Conservation (phyloP, 2,329 filamentous ascomycete genomes). For the Fonsecaea pedrosoi region DNA sequence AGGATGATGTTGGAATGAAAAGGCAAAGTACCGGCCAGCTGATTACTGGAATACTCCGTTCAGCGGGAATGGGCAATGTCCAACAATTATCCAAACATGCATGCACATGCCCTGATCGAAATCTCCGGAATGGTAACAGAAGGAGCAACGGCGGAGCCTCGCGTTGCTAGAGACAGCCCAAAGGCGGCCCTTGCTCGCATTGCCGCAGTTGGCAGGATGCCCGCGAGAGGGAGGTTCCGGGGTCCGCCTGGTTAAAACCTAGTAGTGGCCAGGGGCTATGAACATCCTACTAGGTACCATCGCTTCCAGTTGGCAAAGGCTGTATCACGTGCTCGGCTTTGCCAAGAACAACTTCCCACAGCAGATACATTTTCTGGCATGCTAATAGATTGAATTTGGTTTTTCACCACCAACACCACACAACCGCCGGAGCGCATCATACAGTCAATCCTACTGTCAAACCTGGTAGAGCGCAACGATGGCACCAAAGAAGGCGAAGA, state of each 20-base stretch:
- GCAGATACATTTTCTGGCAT: neutral
- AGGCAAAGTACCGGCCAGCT: slow-evolving; percentile 5
- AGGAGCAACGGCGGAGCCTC: slow-evolving; percentile 22
- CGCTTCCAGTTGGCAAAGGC: neutral
- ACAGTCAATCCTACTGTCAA: slow-evolving; percentile 37
- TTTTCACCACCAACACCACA: slow-evolving; percentile 22
- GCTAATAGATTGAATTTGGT: neutral
- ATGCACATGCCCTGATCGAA: slow-evolving; percentile 21
- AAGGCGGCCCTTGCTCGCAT: slow-evolving; percentile 15
- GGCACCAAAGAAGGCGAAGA: slow-evolving; percentile 73
- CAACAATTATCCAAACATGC: slow-evolving; percentile 7
- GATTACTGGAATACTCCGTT: neutral
- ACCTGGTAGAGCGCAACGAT: slow-evolving; percentile 58
- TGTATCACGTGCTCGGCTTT: neutral
- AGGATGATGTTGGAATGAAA: slow-evolving; percentile 7
- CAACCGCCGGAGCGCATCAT: slow-evolving; percentile 48
- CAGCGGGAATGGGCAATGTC: slow-evolving; percentile 1
- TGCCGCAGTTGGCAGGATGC: slow-evolving; percentile 4
- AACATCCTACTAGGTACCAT: neutral
- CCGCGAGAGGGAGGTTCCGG: neutral
- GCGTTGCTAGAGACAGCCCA: slow-evolving; percentile 11
- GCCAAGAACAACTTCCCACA: slow-evolving; percentile 9
- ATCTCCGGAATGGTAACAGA: slow-evolving; percentile 23
- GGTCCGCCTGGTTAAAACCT: slow-evolving; percentile 8
- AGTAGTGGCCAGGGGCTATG: neutral